Conservation (phyloP, 2,329 filamentous ascomycete species). For the Emmonsiellopsis sp. region DNA sequence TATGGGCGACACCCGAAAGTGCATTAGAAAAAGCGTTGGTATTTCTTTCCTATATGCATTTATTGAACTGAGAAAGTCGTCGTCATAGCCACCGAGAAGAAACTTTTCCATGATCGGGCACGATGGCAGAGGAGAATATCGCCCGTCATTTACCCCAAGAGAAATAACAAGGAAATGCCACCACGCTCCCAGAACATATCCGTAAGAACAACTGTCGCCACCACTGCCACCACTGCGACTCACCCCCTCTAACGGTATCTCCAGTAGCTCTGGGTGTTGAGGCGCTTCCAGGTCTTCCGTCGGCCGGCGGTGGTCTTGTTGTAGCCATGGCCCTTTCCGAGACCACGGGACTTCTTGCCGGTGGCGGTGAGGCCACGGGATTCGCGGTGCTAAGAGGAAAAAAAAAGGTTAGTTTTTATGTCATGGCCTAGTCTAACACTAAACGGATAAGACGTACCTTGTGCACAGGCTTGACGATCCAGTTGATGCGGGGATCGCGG, state of each 20-base stretch:
- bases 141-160: not conserved
- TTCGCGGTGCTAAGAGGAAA: slow-evolving; percentile 69
- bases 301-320: slow-evolving; percentile 96
- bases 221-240: not conserved
- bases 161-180: not conserved
- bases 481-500: slow-evolving; percentile 98
- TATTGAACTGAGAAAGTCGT: too few relatives aligned
- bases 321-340: slow-evolving; percentile 98
- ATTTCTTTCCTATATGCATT: too few relatives aligned
- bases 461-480: slow-evolving; percentile 99
- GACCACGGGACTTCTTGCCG: slow-evolving; percentile 98
- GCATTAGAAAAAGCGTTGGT: too few relatives aligned
- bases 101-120: too few relatives aligned
- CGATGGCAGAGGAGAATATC: too few relatives aligned
- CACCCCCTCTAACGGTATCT: slow-evolving; percentile 64
- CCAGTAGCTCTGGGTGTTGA: slow-evolving; percentile 99
- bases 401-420: slow-evolving; percentile 14
- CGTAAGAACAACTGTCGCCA: not conserved
- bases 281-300: slow-evolving; percentile 99
- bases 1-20: too few relatives aligned
- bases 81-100: too few relatives aligned
- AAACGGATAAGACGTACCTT: slow-evolving; percentile 44
- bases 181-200: not conserved
- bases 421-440: too few relatives aligned
- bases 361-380: slow-evolving; percentile 92